A percentile compares a stretch with the other conserved stretches of the same genome.
Conservation (phyloP, 495 filamentous ascomycete species). For the Xylaria venustula region DNA sequence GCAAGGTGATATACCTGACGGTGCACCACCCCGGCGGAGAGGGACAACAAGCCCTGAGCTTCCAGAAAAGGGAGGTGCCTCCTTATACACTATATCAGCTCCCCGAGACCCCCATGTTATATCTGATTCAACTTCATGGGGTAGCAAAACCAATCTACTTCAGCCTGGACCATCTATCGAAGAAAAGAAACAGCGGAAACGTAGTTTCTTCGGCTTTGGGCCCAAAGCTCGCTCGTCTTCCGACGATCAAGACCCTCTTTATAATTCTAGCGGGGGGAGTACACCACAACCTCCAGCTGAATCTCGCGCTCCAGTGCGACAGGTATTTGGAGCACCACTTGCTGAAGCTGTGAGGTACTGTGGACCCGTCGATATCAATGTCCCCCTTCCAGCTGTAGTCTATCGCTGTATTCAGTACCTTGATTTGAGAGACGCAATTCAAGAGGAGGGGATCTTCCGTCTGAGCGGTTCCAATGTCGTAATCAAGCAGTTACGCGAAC, state of each 20-base stretch:
- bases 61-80: conserved; percentile 32
- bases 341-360: conserved; percentile 83
- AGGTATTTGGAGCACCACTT: conserved; percentile 84
- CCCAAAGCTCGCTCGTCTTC: conserved; percentile 50
- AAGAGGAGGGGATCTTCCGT: conserved; percentile 94
- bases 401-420: conserved; percentile 97
- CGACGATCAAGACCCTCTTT: conserved; percentile 48
- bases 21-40: conserved; percentile 27
- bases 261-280: conserved; percentile 34
- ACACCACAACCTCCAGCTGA: conserved; percentile 35
- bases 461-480: conserved; percentile 92
- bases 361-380: conserved; percentile 65
- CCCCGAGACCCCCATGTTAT: conserved; percentile 86
- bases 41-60: conserved; percentile 31
- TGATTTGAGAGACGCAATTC: conserved; percentile 73
- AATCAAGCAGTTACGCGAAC: conserved; percentile 84
- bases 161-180: conserved; percentile 55
- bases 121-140: conserved; percentile 83
- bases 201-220: conserved; percentile 92
- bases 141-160: conserved; percentile 60
- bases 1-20: conserved; percentile 56
- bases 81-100: conserved; percentile 70
- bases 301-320: conserved; percentile 58
- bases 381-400: conserved; percentile 87
- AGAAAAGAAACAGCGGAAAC: conserved; percentile 79